These are phyloP conservation scores for Agroathelia rolfsii DNA, from an alignment of 1,284 basidiomycete genomes.

Conservation along the genomic window DNA sequence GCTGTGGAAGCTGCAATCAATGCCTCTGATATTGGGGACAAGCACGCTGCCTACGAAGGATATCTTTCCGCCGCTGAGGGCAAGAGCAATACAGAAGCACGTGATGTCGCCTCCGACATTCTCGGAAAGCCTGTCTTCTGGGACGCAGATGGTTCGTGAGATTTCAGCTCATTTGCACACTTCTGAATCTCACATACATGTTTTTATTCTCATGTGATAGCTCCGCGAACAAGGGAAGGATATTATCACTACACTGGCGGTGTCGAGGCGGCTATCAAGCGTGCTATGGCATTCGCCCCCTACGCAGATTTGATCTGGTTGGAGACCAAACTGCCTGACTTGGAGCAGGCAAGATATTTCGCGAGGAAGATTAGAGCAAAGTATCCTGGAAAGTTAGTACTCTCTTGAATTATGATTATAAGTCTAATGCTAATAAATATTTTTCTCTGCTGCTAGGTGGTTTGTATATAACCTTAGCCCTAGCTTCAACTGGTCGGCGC, in stretches of 20 bases:
- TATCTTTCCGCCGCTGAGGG: constrained; percentile 54
- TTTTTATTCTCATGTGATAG: constrained; percentile 23
- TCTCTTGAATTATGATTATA: constrained; percentile 3
- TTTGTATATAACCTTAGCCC: constrained; percentile 91
- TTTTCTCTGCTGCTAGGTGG: constrained; percentile 45
- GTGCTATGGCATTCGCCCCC: constrained; percentile 87
- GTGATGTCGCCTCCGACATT: constrained; percentile 63
- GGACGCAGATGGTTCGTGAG: constrained; percentile 76
- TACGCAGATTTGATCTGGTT: constrained; percentile 93
- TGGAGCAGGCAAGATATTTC: constrained; percentile 90
- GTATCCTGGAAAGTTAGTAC: constrained; percentile 59
- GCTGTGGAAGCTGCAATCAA: constrained; percentile 36
- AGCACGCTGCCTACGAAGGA: constrained; percentile 44
- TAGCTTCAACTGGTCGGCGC: constrained; percentile 90
- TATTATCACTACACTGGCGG: constrained; percentile 97
- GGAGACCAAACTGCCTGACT: constrained; percentile 98
- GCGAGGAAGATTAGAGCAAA: constrained; percentile 78
- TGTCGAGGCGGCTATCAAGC: constrained; percentile 89
- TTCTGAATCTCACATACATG: too few species aligned
- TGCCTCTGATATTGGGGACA: constrained; percentile 39
- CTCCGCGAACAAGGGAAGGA: constrained; percentile 89
- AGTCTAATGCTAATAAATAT: neutral
- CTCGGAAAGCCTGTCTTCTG: constrained; percentile 66
- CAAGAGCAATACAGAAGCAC: constrained; percentile 69
- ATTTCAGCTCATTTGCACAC: too few species aligned